Percentiles rank a stretch among this genome's conserved stretches.
Evolutionary conservation across 2,329 filamentous ascomycete species (phyloP).

Genomic region (Corynespora cassiicola): DNA sequence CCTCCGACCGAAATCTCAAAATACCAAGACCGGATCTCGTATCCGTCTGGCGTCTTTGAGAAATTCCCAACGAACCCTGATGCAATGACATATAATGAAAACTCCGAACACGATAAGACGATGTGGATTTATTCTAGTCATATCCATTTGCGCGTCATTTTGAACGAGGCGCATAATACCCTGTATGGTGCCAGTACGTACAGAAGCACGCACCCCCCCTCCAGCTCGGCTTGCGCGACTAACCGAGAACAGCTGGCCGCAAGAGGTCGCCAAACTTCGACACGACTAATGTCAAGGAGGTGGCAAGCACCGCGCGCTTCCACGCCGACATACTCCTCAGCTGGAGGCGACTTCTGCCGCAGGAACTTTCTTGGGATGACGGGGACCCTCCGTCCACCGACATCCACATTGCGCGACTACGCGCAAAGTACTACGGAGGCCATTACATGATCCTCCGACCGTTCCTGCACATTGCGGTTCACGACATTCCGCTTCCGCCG

Average conservation of each 20-base stretch:
- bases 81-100: conserved; percentile 18
- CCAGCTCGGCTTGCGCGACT: conserved; percentile 24
- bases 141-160: conserved; percentile 63
- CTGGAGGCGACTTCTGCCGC: conserved; percentile 61
- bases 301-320: conserved; percentile 31
- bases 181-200: conserved; percentile 55
- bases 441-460: conserved; percentile 88
- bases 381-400: conserved; percentile 73
- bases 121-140: conserved; percentile 68
- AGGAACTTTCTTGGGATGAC: conserved; percentile 67
- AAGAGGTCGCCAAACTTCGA: conserved; percentile 41
- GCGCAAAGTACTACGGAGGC: conserved; percentile 94
- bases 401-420: conserved; percentile 81
- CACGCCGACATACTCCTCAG: conserved; percentile 55
- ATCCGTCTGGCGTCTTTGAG: conserved; percentile 66
- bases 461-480: conserved; percentile 69
- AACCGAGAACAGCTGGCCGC: conserved; percentile 39
- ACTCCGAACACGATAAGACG: conserved; percentile 46
- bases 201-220: conserved; percentile 14
- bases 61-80: conserved; percentile 33
- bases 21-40: conserved; percentile 67
- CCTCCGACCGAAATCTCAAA: conserved; percentile 66
- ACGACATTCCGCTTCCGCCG: conserved; percentile 52
- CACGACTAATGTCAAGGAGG: conserved; percentile 34
- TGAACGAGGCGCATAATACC: conserved; percentile 63